Evolutionary conservation across 192 early-diverging fungal species (phyloP).

Genomic region (Paraglomus occultum): DNA sequence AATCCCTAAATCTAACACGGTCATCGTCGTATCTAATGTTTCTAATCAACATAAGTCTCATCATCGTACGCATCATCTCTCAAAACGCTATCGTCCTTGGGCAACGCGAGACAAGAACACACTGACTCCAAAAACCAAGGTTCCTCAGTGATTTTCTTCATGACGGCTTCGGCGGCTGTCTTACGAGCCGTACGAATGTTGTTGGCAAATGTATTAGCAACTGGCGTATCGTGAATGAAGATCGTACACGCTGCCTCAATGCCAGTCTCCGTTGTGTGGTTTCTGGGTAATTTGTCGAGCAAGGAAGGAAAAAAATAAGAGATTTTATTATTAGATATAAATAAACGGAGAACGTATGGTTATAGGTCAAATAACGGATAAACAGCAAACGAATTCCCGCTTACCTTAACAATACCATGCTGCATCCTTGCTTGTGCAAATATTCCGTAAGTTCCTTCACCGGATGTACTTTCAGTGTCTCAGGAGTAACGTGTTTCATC

Average conservation of each 20-base stretch:
- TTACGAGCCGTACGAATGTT: conserved; percentile 44
- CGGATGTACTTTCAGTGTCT: conserved; percentile 49
- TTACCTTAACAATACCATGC: conserved; percentile 39
- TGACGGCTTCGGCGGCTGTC: conserved; percentile 37
- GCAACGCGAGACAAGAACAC: conserved; percentile 34
- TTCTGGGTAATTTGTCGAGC: conserved; percentile 34
- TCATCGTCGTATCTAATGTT: neutral
- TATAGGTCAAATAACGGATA: neutral
- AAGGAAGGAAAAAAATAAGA: conserved; percentile 5
- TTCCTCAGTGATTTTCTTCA: conserved; percentile 34
- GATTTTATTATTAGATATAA: neutral
- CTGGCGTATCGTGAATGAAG: conserved; percentile 39
- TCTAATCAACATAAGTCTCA: conserved; percentile 13
- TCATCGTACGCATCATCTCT: conserved; percentile 20
- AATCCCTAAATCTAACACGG: too few species aligned
- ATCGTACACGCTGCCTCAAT: conserved; percentile 36
- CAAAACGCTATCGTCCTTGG: conserved; percentile 6
- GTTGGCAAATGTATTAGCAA: conserved; percentile 31
- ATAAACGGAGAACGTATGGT: neutral
- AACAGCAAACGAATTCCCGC: neutral
- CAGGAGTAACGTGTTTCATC: conserved; percentile 42
- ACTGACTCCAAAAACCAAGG: conserved; percentile 28
- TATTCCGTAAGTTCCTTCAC: conserved; percentile 34
- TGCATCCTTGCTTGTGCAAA: conserved; percentile 47
- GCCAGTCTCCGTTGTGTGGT: conserved; percentile 27